These are phyloP conservation scores for Corymbia maculata DNA, from an alignment of 345 rosid genomes.

Conservation along the genomic window DNA sequence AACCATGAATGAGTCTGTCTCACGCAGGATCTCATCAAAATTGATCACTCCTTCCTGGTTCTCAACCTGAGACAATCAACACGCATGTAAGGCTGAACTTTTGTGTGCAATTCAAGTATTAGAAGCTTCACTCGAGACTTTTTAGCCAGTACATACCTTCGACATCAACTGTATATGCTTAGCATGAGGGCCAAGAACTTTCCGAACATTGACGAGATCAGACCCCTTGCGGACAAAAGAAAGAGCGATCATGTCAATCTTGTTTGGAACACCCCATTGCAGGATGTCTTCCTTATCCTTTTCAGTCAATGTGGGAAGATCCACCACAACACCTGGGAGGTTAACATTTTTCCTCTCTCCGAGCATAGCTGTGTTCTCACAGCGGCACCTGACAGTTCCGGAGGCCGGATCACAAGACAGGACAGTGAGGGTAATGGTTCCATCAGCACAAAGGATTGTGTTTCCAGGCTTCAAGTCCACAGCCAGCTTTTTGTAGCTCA, in stretches of 20 bases:
- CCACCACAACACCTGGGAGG: conserved; percentile 11
- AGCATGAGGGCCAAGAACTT: conserved; percentile 13
- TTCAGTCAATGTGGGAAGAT: conserved; percentile 11
- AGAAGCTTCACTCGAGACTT: neutral
- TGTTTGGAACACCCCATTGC: conserved; percentile 11
- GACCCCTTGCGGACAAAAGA: conserved; percentile 13
- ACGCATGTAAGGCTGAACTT: neutral
- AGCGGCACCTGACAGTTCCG: conserved; percentile 12
- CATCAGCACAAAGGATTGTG: conserved; percentile 9
- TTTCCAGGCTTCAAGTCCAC: conserved; percentile 7
- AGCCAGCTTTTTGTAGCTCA: conserved; percentile 13
- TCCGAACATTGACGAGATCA: conserved; percentile 9
- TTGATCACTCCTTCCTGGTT: conserved; percentile 13
- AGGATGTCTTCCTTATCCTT: conserved; percentile 13
- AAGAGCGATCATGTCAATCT: conserved; percentile 7
- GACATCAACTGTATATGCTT: conserved; percentile 9
- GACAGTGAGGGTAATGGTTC: conserved; percentile 6
- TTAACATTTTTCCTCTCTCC: conserved; percentile 12
- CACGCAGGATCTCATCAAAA: conserved; percentile 10
- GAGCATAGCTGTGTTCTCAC: conserved; percentile 10
- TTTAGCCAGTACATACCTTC: neutral
- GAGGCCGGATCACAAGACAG: conserved; percentile 6
- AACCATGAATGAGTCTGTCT: conserved; percentile 13
- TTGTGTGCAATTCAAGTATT: neutral
- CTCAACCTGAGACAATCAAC: conserved; percentile 1